These are phyloP conservation scores for Auricularia cornea DNA, from an alignment of 768 basidiomycete species.

Conservation along the genomic window DNA sequence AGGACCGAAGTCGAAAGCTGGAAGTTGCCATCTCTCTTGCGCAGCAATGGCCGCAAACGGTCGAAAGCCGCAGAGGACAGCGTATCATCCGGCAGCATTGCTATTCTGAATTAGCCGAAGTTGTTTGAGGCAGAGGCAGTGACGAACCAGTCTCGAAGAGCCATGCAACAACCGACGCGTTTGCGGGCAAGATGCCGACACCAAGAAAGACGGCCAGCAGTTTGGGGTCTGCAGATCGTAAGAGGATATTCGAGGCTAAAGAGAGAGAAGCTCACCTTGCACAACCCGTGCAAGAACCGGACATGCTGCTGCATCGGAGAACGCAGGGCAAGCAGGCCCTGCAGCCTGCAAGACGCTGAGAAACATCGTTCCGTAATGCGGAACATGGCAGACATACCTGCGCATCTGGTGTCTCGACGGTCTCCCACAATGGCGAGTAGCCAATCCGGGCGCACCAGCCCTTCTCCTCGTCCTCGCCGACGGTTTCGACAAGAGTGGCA, in stretches of 20 bases:
- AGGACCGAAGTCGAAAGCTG: slow-evolving; percentile 26
- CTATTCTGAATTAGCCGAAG: slow-evolving; percentile 15
- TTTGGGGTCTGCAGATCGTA: no score
- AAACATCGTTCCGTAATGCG: not conserved
- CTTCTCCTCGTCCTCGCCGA: not conserved
- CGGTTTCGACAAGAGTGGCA: not conserved
- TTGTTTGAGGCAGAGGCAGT: not conserved
- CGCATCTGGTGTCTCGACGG: slow-evolving; percentile 8
- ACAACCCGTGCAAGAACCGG: no score
- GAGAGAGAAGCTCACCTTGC: no score
- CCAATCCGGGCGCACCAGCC: not conserved
- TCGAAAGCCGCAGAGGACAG: slow-evolving; percentile 8
- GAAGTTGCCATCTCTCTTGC: slow-evolving; percentile 20
- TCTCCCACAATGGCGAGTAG: slow-evolving; percentile 23
- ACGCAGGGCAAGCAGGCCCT: no score
- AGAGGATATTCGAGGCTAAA: no score
- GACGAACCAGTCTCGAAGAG: slow-evolving; percentile 36
- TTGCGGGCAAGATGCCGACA: slow-evolving; percentile 26
- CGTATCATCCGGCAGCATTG: slow-evolving; percentile 18
- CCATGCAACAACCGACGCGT: slow-evolving; percentile 27
- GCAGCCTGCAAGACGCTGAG: no score
- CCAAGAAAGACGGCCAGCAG: not conserved
- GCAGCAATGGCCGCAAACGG: slow-evolving; percentile 24
- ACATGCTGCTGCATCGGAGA: no score
- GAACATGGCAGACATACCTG: not conserved